Conservation (phyloP, 1,284 basidiomycete genomes). For the Entoloma clypeatum region DNA sequence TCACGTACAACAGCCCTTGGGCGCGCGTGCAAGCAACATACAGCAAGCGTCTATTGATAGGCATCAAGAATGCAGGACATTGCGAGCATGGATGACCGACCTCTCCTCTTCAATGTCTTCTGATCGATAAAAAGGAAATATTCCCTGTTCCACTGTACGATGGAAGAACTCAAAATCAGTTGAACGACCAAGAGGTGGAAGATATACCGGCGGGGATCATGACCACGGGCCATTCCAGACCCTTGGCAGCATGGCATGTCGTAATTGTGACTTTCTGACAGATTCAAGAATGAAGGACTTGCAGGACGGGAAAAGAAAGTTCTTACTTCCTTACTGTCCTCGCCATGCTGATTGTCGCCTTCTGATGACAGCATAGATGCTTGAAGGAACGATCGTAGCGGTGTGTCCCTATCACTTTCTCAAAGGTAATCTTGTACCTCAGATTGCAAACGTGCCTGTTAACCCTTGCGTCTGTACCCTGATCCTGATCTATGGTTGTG, state of each 20-base stretch:
- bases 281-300: slow-evolving; percentile 7
- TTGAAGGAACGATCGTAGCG: slow-evolving; percentile 79
- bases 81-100: slow-evolving; percentile 33
- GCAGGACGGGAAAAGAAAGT: not conserved
- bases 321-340: slow-evolving; percentile 50
- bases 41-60: slow-evolving; percentile 58
- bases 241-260: slow-evolving; percentile 90
- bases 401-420: slow-evolving; percentile 47
- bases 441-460: slow-evolving; percentile 7
- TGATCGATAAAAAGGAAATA: slow-evolving; percentile 76
- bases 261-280: slow-evolving; percentile 76
- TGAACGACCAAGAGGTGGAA: not conserved
- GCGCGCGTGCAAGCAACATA: slow-evolving; percentile 93
- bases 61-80: not conserved
- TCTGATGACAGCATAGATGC: slow-evolving; percentile 85
- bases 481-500: slow-evolving; percentile 13
- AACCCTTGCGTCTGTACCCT: slow-evolving; percentile 14
- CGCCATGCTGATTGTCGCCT: slow-evolving; percentile 60
- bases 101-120: slow-evolving; percentile 83
- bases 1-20: slow-evolving; percentile 70
- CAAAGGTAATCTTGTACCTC: not conserved
- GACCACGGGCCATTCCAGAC: slow-evolving; percentile 89
- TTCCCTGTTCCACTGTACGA: slow-evolving; percentile 65
- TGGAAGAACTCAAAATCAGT: slow-evolving; percentile 4
- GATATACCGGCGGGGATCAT: slow-evolving; percentile 66